A percentile compares a stretch with the other conserved stretches of the same genome.
Conservation (phyloP, 768 basidiomycete genomes). For the Amanita pseudoporphyria region DNA sequence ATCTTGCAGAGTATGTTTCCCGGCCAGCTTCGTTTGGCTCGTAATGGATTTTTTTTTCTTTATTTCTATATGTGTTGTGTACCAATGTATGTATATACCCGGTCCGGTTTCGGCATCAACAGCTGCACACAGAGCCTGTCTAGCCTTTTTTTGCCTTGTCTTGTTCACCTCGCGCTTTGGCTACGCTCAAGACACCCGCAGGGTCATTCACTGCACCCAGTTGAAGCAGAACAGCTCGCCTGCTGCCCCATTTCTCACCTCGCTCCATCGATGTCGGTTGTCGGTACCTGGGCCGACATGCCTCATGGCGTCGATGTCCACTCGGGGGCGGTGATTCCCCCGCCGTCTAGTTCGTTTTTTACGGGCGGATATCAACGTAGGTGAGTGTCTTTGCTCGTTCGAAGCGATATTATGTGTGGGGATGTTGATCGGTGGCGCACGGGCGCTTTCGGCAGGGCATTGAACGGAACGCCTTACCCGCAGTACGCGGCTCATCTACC, state of each 20-base stretch:
- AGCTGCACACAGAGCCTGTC: too few species aligned
- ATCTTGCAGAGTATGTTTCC: not conserved
- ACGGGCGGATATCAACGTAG: conserved; percentile 17
- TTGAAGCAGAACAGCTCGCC: too few species aligned
- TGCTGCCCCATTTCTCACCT: too few species aligned
- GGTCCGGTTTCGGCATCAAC: too few species aligned
- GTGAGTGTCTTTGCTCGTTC: not conserved
- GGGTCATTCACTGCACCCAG: too few species aligned
- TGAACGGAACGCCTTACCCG: conserved; percentile 2
- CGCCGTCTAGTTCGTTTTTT: conserved; percentile 23
- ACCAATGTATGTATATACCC: not conserved
- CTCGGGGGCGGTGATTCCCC: conserved; percentile 20
- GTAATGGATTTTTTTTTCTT: not conserved
- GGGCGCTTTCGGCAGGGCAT: not conserved
- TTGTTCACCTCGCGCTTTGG: too few species aligned
- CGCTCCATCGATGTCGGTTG: not conserved
- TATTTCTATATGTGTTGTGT: not conserved
- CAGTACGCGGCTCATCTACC: not conserved
- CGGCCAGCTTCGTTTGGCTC: not conserved
- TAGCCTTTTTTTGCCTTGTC: too few species aligned
- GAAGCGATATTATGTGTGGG: too few species aligned
- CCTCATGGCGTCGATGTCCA: conserved; percentile 15
- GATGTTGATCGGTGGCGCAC: too few species aligned
- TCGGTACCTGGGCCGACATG: conserved; percentile 14
- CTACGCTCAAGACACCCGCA: too few species aligned